Base-by-base conservation (phyloP, 805 yeast genomes). In the Cyberlindnera bimundalis region DNA sequence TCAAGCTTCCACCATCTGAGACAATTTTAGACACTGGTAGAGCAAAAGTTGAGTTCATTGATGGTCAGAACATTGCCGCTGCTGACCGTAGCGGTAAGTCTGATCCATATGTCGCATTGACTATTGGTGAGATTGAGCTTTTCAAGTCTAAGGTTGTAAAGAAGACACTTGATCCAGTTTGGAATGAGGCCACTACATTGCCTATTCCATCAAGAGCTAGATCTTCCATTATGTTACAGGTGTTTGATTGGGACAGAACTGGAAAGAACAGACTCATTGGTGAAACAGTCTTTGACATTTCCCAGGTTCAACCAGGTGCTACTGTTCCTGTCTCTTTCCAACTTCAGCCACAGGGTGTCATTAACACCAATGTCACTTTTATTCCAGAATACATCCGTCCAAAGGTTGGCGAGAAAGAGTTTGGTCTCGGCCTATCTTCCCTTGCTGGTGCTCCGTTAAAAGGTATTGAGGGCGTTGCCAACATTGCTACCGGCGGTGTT, bases 211-310 rank as follows among this genome's bases (percentile, higher is more conserved):
- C 93, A 0, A 76, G 87, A 60, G 65, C 79, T 2, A 73, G 84
- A 56, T 66, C 74, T 19, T 52, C 64, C 14, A 58, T 83, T 21
- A 46, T 60, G 25, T 50, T 81, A 18, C 73, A 71, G 33, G 77
- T 81, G 14, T 75, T 64, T 53, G 93, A 85, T 60, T 85, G 91
- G 91, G 93, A 85, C 62, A 70, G 82, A 57, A 74, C 89, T 18
- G 90, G 86, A 47, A 75, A 71, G 37, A 78, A 81, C 60, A 84
- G 78, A 47, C 57, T 70, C 18, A 60, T 85, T 37, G 90, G 90
- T 31, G 52, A 61, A 25, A 74, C 71, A 7, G 48, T 46, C 2
- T 47, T 84, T 26, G 81, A 81, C 50, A 59, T 81, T 14, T 61
- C 75, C 1, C 45, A 67, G 3, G 50, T 84, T 29, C 66, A 66